A percentile compares a stretch with the other conserved stretches of the same genome.
These are phyloP conservation scores for Beauveria sp. DNA, from an alignment of 2,329 filamentous ascomycete genomes.

Conservation along the genomic window DNA sequence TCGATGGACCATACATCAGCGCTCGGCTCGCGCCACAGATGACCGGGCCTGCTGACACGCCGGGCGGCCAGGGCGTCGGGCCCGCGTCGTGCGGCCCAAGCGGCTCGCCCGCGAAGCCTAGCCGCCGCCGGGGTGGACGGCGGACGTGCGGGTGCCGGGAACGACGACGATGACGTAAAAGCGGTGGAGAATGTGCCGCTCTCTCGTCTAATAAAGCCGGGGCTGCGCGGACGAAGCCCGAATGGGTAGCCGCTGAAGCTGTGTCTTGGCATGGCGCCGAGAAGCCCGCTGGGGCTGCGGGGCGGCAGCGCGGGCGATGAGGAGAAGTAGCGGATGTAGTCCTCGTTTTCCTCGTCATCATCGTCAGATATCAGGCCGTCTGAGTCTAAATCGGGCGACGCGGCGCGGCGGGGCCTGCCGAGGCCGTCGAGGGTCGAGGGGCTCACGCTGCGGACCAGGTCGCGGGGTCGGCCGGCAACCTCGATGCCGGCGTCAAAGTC, in stretches of 20 bases:
- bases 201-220: constrained; percentile 17
- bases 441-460: constrained; percentile 47
- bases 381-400: constrained; percentile 30
- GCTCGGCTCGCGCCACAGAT: constrained; percentile 49
- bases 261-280: constrained; percentile 18
- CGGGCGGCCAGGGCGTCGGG: background rate
- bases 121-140: constrained; percentile 23
- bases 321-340: constrained; percentile 43
- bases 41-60: constrained; percentile 29
- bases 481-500: constrained; percentile 54
- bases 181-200: too few species aligned
- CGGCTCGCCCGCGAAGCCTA: constrained; percentile 21
- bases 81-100: constrained; percentile 9
- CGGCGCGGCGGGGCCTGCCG: constrained; percentile 27
- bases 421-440: constrained; percentile 48
- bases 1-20: constrained; percentile 54
- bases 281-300: background rate
- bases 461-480: constrained; percentile 35
- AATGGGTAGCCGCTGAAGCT: constrained; percentile 30
- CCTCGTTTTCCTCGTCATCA: constrained; percentile 41
- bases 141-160: constrained; percentile 21
- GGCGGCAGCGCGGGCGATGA: constrained; percentile 29
- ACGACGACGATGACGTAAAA: constrained; percentile 20
- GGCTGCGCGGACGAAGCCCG: constrained; percentile 24
- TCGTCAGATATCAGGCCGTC: constrained; percentile 39